Base-by-base conservation (phyloP, 1,139 yeast genomes). In the Hansenula anomala region DNA sequence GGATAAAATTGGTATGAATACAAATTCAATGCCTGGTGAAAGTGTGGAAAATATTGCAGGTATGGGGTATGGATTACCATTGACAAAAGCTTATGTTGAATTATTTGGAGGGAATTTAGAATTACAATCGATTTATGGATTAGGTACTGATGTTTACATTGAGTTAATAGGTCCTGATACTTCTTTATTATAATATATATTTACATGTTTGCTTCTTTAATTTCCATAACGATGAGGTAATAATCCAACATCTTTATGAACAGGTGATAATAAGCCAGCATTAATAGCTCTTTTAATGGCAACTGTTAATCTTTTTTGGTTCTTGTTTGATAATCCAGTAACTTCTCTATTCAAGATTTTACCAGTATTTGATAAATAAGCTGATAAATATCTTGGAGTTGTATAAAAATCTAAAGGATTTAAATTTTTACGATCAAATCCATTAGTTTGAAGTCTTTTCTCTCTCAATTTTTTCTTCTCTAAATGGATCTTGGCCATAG, bases 1-100 rank as follows among this genome's bases (percentile, higher is more conserved):
- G 26, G 57, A 52, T 17, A n/a, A n/a, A n/a, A 49, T 51, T 14
- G 62, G 60, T 0, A 56, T 58, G 52, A 56, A 55, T 16, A 64
- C 60, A 23, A 84, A 84, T 52, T 75, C 76, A 16, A 80, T 86
- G 16, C 94, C 94, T 0, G 94, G 89, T 55, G 71, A 66, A 28
- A 85, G 82, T 1, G 81, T 83, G 0, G 78, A 82, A 52, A 73
- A 78, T 7, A 87, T 89, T 26, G 96, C 97, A 0, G 98, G 98
- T 0, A 83, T 92, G 86, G 98, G 98, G 0, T 90, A 88, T 56
- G 98, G 98, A 0, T 63, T 90, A 38, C 97, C 97, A 1, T 66
- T 90, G 44, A 86, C 92, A 64, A 75, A 77, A 54, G 82, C 85
- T 0, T 82, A 82, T 52, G 76, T 81, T 28, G 82, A 77, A 54